Evolutionary conservation across 352 stramenopile species (phyloP).

Genomic region (Elongisporangium undulatum): DNA sequence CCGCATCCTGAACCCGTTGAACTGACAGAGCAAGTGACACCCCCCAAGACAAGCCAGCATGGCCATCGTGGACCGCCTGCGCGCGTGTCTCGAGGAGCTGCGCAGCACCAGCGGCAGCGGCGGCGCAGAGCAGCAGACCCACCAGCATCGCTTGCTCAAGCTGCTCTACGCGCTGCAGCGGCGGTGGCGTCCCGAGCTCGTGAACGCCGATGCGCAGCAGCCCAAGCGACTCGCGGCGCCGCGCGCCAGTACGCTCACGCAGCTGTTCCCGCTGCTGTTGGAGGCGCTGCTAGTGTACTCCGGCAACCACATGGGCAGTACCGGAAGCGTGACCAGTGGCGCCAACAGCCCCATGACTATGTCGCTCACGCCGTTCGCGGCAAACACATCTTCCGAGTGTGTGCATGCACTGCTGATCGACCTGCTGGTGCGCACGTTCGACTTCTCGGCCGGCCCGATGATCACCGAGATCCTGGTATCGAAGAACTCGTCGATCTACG

Average conservation of each 20-base stretch:
- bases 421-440: constrained; percentile 64
- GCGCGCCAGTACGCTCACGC: constrained; percentile 24
- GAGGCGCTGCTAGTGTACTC: constrained; percentile 69
- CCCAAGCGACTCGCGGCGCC: constrained; percentile 11
- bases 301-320: constrained; percentile 29
- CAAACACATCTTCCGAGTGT: constrained; percentile 51
- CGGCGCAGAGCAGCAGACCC: constrained; percentile 28
- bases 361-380: constrained; percentile 39
- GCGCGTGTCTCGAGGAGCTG: constrained; percentile 43
- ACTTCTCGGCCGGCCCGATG: constrained; percentile 51
- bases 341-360: constrained; percentile 35
- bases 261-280: constrained; percentile 62
- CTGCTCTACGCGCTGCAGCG: constrained; percentile 57
- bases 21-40: neutral
- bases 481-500: constrained; percentile 59
- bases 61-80: constrained; percentile 16
- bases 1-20: neutral
- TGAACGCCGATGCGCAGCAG: constrained; percentile 5
- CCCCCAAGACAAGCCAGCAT: neutral
- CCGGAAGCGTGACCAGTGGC: constrained; percentile 13
- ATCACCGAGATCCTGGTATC: constrained; percentile 50
- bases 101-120: constrained; percentile 20
- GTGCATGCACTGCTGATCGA: constrained; percentile 69
- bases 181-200: constrained; percentile 42
- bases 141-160: constrained; percentile 36